Base-by-base conservation (phyloP, 306 rosid genomes). In the Casuarina glauca region DNA sequence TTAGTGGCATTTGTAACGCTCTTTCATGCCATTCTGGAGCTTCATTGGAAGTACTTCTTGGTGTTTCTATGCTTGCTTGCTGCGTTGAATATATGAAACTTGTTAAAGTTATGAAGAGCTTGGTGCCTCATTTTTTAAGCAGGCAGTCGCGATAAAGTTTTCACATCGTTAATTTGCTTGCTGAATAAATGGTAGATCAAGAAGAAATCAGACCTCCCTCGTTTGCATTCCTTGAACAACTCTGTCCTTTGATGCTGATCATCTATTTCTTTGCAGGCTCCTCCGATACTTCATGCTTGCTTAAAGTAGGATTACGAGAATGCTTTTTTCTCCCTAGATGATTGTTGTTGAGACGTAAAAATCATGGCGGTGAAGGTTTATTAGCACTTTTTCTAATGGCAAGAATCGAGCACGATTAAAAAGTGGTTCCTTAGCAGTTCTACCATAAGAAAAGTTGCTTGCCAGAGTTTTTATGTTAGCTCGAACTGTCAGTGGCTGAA, bases 191-290 rank as follows among this genome's bases (percentile, higher is more conserved):
- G 67, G 45, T 35, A 16, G 2, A 3, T 32, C 2, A 16, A 52
- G 57, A 5, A 39, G 50, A 13, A 54, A 42, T n/a, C 5, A 17
- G 71, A 19, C 17, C 17, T 15, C 15, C 19, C 5, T 45, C 3
- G 52, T 46, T 35, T 78, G 41, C 19, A 32, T 51, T 8, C 42
- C 64, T 51, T 69, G 63, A 70, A 78, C 61, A 41, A 70, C 76
- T 72, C 15, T 39, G 44, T 44, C 51, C 15, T 15, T 63, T 80
- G 43, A 10, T 79, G 57, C 74, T 70, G 74, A 45, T 50, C 53
- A 12, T 60, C 44, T 60, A 44, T 82, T 69, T 60, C 10, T n/a
- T 80, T 76, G 86, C 84, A 86, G 89, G 82, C 60, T 82, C 35
- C 74, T 82, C 49, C 71, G 72, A 69, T 69, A 20, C 71, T 69